A percentile compares a stretch with the other conserved stretches of the same genome.
These are phyloP conservation scores for Solanum chacoense DNA, from an alignment of 305 asterid species.

Conservation along the genomic window DNA sequence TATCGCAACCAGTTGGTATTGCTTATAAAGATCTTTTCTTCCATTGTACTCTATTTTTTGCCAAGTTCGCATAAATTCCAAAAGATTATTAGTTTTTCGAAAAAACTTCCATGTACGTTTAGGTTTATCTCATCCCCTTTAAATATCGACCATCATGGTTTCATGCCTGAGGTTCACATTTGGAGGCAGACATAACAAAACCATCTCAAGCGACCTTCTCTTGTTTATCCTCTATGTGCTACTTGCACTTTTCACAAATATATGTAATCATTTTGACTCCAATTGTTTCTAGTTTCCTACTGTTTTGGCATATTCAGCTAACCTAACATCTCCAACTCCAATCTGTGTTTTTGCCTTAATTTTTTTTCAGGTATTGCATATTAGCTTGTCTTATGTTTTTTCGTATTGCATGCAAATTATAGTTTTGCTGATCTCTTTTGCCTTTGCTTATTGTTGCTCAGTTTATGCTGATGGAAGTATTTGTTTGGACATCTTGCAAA, in stretches of 20 bases:
- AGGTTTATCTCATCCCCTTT: not conserved
- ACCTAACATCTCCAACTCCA: not conserved
- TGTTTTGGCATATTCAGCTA: not conserved
- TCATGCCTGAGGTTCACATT: not conserved
- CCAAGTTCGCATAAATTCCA: not conserved
- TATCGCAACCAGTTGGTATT: not conserved
- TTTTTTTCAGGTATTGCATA: not conserved
- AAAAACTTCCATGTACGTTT: not conserved
- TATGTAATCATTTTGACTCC: not conserved
- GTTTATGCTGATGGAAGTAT: constrained; percentile 13
- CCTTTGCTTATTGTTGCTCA: not conserved
- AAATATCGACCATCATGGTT: not conserved
- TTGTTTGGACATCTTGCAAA: constrained; percentile 14
- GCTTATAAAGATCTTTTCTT: not conserved
- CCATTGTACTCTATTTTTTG: not conserved
- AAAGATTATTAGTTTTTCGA: not conserved
- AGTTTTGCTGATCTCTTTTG: not conserved
- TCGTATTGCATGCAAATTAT: not conserved
- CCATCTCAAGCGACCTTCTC: not conserved
- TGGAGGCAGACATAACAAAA: not conserved
- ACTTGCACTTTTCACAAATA: not conserved
- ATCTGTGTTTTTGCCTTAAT: not conserved
- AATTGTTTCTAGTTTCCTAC: not conserved
- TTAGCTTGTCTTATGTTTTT: not conserved
- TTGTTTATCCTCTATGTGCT: not conserved